Evolutionary conservation across 116 monocot species (phyloP), one percentile per base, ranked within the genome.

Genomic region (Dioscorea cayenensis): DNA sequence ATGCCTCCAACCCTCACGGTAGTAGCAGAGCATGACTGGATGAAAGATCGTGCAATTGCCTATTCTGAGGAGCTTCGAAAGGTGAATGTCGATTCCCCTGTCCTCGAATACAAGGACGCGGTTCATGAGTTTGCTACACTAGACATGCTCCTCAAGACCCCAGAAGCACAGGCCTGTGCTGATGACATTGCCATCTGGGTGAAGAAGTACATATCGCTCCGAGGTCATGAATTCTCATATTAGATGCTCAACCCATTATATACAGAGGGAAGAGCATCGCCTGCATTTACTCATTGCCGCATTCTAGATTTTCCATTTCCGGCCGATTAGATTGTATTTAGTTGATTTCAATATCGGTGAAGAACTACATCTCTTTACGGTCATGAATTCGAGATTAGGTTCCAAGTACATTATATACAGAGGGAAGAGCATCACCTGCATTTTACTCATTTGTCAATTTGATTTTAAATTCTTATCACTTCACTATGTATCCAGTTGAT

Each of bases 101-200:
- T 95, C 48, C 80, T 95, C 9, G 95, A 95, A 59, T 95, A 95
- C 84, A 95, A 95, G 64, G 92, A 95, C 67, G 87, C 89, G 3
- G 95, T 92, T 32, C 92, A 95, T 70, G 95, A 86, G 51, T 95
- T 95, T 66, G 95, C 95, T 8, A 95, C 92, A 0, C 85, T 92
- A 3, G 90, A 92, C 75, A 82, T 95, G 70, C 80, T 95, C 58
- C 84, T 89, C 6, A 87, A 78, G 66, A 92, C 92, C 11, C 95
- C 95, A 0, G 92, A 92, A 71, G 92, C 95, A 4, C 89, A 84
- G 80, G 95, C 90, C 66, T 95, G 95, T 65, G 85, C 81, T 0
- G 95, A 95, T 65, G 95, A 95, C 76, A 87, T 95, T 16, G 89
- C 95, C 2, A 95, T 95, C 49, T 95, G 95, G 95, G 80, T 90